Base-by-base conservation (phyloP, 169 alveolate genomes). In the Plasmodium adleri region DNA sequence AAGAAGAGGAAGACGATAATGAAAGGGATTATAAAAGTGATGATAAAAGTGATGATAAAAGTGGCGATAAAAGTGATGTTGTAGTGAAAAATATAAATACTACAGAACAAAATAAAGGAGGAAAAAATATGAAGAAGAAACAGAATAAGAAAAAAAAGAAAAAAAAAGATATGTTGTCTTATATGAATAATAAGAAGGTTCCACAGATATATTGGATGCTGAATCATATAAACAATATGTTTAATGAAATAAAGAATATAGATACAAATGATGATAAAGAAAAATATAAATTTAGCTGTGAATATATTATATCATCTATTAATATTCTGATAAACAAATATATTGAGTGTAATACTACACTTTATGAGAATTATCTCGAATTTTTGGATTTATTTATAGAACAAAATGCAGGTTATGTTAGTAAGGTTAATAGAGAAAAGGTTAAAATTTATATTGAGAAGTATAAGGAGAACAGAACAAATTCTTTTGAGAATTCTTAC, bases 181-280 rank as follows among this genome's bases (percentile, higher is more conserved):
- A 80, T 39, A 80, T 80, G 90, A 80, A 56, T 28, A 68, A 80
- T 67, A 80, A 80, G 62, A 80, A 80, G 62, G 39, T 80, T 47
- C 90, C 90, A 39, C 90, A 80, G 58, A 56, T 80, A 80, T 68
- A 80, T 15, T 80, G 90, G 90, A 80, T 80, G 90, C 28, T 80
- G 67, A 80, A 80, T 67, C 90, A 80, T 64, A 68, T 80, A 67
- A 39, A 80, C 52, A 50, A 56, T 17, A 20, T 80, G n/a, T 54
- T 80, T n/a, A 62, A 68, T 43, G 76, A 63, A 24, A 80, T 80
- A 68, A 63, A 80, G 26, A 68, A 66, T 17, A 52, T 45, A 68
- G 56, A 80, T 56, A 28, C 73, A 43, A 66, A 80, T 52, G 59
- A 17, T 20, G 6, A 9, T 9, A n/a, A 5, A 13, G 5, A 2